Evolutionary conservation across 768 basidiomycete species (phyloP).

Genomic region (Roridomyces roridus): DNA sequence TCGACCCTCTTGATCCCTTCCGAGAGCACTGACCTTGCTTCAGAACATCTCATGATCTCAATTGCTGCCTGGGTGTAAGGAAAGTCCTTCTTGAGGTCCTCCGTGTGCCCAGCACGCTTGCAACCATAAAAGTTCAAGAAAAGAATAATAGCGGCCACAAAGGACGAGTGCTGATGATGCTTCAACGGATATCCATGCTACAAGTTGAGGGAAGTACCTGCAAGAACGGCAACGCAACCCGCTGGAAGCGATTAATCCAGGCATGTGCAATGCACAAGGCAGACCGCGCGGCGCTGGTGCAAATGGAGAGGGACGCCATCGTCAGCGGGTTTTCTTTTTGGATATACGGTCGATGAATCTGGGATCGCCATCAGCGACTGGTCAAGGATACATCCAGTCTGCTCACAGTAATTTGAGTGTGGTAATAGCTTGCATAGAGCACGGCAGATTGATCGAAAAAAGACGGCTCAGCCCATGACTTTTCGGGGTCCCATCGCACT

Average conservation of each 20-base stretch:
- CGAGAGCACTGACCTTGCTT: slow-evolving; percentile 4
- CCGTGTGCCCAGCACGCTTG: slow-evolving; percentile 11
- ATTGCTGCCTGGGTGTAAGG: slow-evolving; percentile 1
- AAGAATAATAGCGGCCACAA: slow-evolving; percentile 17
- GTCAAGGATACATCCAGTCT: slow-evolving; percentile 35
- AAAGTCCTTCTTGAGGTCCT: slow-evolving; percentile 11
- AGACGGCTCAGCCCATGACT: slow-evolving; percentile 24
- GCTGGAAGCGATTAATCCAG: too few species aligned
- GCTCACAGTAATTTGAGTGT: slow-evolving; percentile 58
- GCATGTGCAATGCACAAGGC: too few species aligned
- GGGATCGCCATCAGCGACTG: not conserved
- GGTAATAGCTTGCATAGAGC: slow-evolving; percentile 47
- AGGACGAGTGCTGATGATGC: slow-evolving; percentile 5
- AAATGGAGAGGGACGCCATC: slow-evolving; percentile 20
- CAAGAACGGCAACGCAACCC: too few species aligned
- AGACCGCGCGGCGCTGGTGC: slow-evolving; percentile 4
- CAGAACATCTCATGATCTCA: slow-evolving; percentile 10
- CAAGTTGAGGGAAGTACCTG: too few species aligned
- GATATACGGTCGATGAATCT: slow-evolving; percentile 30
- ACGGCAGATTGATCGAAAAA: slow-evolving; percentile 49
- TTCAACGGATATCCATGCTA: too few species aligned
- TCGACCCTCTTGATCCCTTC: not conserved
- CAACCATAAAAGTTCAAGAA: slow-evolving; percentile 9
- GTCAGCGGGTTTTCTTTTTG: slow-evolving; percentile 1
- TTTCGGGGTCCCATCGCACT: slow-evolving; percentile 45